phyloP scores from a whole-genome alignment of 495 filamentous ascomycete genomes.

The Penicillium macrosclerotiorum region DNA sequence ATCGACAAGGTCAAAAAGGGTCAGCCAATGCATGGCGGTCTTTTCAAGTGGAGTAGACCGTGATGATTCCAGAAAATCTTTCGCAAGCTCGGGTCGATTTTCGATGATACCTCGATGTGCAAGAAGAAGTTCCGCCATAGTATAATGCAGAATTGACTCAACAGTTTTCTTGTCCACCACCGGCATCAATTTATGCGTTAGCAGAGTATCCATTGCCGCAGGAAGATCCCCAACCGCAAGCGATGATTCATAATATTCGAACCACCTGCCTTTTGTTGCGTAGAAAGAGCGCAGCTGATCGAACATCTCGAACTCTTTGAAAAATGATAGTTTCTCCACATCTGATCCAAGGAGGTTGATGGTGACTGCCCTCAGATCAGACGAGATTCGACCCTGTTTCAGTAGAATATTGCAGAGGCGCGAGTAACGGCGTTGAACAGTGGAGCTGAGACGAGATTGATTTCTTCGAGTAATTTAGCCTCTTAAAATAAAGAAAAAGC shows the following conservation, averaged over 20 bases:
- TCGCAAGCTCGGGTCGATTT: not conserved
- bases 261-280: slow-evolving; percentile 5
- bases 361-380: slow-evolving; percentile 11
- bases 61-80: not conserved
- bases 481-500: not conserved
- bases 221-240: slow-evolving; percentile 7
- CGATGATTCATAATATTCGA: slow-evolving; percentile 13
- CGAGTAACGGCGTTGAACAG: slow-evolving; percentile 11
- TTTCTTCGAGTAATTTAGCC: slow-evolving; percentile 1
- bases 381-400: slow-evolving; percentile 26
- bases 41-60: slow-evolving; percentile 1
- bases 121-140: slow-evolving; percentile 3
- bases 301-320: slow-evolving; percentile 29
- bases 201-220: not conserved
- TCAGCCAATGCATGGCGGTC: not conserved
- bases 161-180: slow-evolving; percentile 1
- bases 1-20: not conserved
- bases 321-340: slow-evolving; percentile 20
- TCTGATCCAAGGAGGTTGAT: slow-evolving; percentile 24
- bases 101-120: not conserved
- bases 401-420: slow-evolving; percentile 27
- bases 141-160: slow-evolving; percentile 2
- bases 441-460: not conserved
- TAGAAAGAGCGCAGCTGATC: slow-evolving; percentile 20
- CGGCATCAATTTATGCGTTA: slow-evolving; percentile 1